Percentiles rank a stretch among this genome's conserved stretches.
These are phyloP conservation scores for Saccharum hybrid DNA, from an alignment of 202 grass and related monocot genomes.

Conservation along the genomic window DNA sequence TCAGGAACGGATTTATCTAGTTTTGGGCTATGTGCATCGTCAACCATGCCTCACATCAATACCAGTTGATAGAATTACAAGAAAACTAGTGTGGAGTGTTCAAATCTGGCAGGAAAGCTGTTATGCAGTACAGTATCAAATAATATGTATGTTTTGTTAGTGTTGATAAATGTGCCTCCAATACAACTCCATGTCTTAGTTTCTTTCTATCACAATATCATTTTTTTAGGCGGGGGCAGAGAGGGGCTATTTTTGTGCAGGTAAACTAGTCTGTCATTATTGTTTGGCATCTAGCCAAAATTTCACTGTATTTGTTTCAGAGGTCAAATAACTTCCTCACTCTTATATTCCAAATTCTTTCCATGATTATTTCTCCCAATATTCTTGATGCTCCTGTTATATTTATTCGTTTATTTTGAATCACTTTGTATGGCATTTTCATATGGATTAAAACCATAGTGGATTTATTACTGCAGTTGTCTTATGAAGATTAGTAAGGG, in stretches of 20 bases:
- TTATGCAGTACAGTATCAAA: slow-evolving; percentile 1
- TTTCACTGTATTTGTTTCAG: neutral
- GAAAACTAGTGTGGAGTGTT: neutral
- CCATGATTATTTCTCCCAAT: slow-evolving; percentile 12
- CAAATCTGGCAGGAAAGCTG: neutral
- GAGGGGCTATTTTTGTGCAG: neutral
- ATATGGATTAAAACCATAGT: slow-evolving; percentile 9
- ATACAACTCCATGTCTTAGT: neutral
- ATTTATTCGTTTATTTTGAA: neutral
- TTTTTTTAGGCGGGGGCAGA: neutral
- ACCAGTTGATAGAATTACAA: neutral
- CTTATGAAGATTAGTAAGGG: slow-evolving; percentile 63
- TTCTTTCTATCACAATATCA: neutral
- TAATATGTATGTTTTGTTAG: neutral
- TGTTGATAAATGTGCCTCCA: neutral
- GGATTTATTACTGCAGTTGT: slow-evolving; percentile 62
- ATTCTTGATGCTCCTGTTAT: slow-evolving; percentile 3
- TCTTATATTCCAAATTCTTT: neutral
- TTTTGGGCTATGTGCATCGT: neutral
- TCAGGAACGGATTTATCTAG: neutral
- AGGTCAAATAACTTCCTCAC: neutral
- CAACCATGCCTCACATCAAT: neutral
- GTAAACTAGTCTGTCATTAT: neutral
- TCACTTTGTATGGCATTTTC: slow-evolving; percentile 14
- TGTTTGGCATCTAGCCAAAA: slow-evolving; percentile 1